Evolutionary conservation across 1,139 yeast genomes (phyloP).

Genomic region (Hansenula sp.): DNA sequence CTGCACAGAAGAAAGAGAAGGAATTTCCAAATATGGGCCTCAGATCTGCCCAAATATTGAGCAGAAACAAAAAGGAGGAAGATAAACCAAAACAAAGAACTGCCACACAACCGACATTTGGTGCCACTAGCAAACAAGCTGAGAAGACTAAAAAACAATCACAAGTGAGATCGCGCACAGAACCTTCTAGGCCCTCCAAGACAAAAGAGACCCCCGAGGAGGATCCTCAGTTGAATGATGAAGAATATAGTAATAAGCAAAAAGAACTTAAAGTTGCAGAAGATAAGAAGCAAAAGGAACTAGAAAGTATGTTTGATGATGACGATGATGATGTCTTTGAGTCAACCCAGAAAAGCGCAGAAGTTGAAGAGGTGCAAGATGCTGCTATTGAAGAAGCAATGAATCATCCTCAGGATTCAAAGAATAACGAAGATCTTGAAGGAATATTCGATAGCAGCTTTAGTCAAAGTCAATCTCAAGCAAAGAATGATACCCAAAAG

Average conservation of each 20-base stretch:
- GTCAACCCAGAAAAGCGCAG: background rate
- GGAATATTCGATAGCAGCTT: conserved; percentile 16
- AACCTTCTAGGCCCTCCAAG: conserved; percentile 7
- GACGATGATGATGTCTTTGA: conserved; percentile 19
- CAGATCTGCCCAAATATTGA: no score
- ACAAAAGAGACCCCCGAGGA: conserved; percentile 8
- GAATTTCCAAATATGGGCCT: no score
- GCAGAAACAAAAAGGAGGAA: conserved; percentile 9
- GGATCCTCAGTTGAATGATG: conserved; percentile 14
- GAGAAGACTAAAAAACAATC: conserved; percentile 3
- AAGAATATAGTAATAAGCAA: conserved; percentile 11
- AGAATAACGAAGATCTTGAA: conserved; percentile 12
- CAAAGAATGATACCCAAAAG: background rate
- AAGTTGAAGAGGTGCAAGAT: background rate
- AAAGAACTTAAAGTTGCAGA: conserved; percentile 7
- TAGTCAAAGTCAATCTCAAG: conserved; percentile 14
- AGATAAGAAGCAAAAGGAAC: conserved; percentile 17
- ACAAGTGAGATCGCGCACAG: conserved; percentile 8
- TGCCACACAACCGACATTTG: conserved; percentile 11
- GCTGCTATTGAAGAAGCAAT: background rate
- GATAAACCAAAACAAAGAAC: conserved; percentile 5
- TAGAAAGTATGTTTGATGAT: conserved; percentile 28
- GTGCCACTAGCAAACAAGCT: conserved; percentile 6
- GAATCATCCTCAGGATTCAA: background rate
- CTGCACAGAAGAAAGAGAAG: background rate